Base-by-base conservation (phyloP, 768 basidiomycete species). In the Collybiopsis luxurians region DNA sequence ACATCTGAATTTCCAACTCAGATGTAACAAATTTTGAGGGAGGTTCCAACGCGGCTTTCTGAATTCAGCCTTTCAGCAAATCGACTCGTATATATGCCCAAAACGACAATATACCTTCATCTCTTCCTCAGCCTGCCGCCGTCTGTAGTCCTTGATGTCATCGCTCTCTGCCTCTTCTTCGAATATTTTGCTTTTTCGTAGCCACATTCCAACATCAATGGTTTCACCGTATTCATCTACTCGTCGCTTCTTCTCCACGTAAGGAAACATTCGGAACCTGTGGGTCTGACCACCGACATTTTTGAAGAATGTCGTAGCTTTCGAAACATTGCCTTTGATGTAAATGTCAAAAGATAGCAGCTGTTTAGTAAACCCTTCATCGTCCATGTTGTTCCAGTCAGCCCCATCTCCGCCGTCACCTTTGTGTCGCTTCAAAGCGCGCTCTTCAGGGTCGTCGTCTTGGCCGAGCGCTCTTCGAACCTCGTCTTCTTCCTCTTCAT, bases 141-240 rank as follows among this genome's bases (percentile, higher is more conserved):
- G 77, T 60, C 85, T 77, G 67, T 85, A 88, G 65, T 93, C 87
- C 65, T 87, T 89, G 10, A 76, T 74, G 56, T 94, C 92, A 39
- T 92, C 90, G 36, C 80, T 87, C 69, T 93, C 92, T 0, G 85
- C 87, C 59, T 95, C 90, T 63, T 96, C 90, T 71, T 96, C 95
- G 46, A 97, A 82, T 42, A 90, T 86, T 72, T 90, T 91, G 0
- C 95, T 92, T 66, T 92, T 92, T 59, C 93, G 79, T 57, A 98
- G 69, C 97, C 97, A 99, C 83, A 93, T 89, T 2, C 90, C 94
- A 5, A 98, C 89, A 69, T 98, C 97, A 51, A 98, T 78, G 10
- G 86, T 89, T 76, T 99, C 97, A 9, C 97, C 97, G 67, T 92
- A 99, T 62, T 91, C 92, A 67, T 99, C 97, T 21, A 98, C 91